Evolutionary conservation across 2,329 filamentous ascomycete genomes (phyloP), one percentile per base, ranked within the genome.

Genomic region (Zymoseptoria crescenta): DNA sequence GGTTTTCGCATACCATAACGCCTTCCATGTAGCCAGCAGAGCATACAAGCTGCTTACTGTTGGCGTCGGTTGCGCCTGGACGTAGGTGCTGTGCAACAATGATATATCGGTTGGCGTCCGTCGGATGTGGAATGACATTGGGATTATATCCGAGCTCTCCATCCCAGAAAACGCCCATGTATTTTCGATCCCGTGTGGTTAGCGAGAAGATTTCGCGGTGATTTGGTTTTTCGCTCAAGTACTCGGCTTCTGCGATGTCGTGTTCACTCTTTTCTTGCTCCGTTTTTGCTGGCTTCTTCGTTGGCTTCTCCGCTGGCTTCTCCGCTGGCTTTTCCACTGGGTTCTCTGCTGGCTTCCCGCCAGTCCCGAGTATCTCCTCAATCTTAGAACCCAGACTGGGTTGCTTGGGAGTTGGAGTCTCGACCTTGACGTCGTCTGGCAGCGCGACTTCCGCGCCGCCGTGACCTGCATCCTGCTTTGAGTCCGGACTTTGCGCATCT

Each of bases 91-190:
- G 65, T 8, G 65, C 66, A 3, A 81, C 75, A 24, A 84, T 74
- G 60, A 80, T 77, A 75, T 77, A 85, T 1, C 74, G 79, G 49
- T 81, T 68, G 2, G 74, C 69, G 6, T 74, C 66, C 1, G 66
- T 70, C 2, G 81, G 81, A 65, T 85, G 83, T 0, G 83, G 81
- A 48, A 85, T 76, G 62, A 85, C 77, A 69, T 81, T 85, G 16
- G 83, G 81, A 60, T 84, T 85, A 58, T 80, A 76, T 30, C 74
- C 74, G 6, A 65, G 57, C 5, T 73, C 64, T 35, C 69, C 69
- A 9, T 72, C 75, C 62, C 84, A 82, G 16, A 74, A 69, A 67
- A 85, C 76, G 27, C 64, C 61, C 63, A 83, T 83, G 72, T 76
- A 84, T 30, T 73, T 77, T 35, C 67, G 70, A 63, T 82, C 73